Conservation (phyloP, 768 basidiomycete genomes). For the Cubamyces sp. region DNA sequence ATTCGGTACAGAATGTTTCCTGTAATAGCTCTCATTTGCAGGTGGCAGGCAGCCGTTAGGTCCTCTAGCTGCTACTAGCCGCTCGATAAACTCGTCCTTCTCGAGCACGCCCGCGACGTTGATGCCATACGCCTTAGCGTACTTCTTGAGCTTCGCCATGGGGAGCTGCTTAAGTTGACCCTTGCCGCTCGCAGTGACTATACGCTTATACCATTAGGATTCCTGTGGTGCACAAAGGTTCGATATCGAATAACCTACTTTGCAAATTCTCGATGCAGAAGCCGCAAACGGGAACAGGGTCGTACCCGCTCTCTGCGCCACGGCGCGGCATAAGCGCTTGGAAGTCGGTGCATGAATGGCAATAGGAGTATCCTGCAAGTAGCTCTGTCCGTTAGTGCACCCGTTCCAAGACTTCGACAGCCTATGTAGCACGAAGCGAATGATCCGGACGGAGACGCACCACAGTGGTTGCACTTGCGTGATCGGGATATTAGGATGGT, state of each 20-base stretch:
- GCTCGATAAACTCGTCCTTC: slow-evolving; percentile 79
- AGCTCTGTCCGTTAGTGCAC: slow-evolving; percentile 1
- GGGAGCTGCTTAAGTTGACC: slow-evolving; percentile 58
- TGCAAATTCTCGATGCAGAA: slow-evolving; percentile 73
- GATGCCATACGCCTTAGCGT: slow-evolving; percentile 73
- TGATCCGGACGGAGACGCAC: slow-evolving; percentile 42
- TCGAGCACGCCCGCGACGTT: slow-evolving; percentile 64
- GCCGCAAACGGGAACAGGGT: slow-evolving; percentile 66
- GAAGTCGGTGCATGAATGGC: slow-evolving; percentile 73
- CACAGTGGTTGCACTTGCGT: slow-evolving; percentile 75
- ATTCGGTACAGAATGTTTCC: slow-evolving; percentile 64
- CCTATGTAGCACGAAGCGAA: background rate
- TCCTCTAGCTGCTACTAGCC: slow-evolving; percentile 49
- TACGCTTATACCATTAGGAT: slow-evolving; percentile 2
- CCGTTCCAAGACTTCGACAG: background rate
- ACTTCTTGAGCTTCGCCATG: slow-evolving; percentile 66
- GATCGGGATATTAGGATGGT: slow-evolving; percentile 65
- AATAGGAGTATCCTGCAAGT: slow-evolving; percentile 67
- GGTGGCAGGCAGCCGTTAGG: slow-evolving; percentile 63
- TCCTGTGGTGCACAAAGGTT: background rate
- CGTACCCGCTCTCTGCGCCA: slow-evolving; percentile 57
- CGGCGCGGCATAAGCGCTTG: slow-evolving; percentile 77
- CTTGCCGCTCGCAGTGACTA: slow-evolving; percentile 73
- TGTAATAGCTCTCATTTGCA: slow-evolving; percentile 65
- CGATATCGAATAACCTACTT: slow-evolving; percentile 44